Evolutionary conservation across 2,329 filamentous ascomycete species (phyloP).

Genomic region (Aspergillus pseudoviridinutans): DNA sequence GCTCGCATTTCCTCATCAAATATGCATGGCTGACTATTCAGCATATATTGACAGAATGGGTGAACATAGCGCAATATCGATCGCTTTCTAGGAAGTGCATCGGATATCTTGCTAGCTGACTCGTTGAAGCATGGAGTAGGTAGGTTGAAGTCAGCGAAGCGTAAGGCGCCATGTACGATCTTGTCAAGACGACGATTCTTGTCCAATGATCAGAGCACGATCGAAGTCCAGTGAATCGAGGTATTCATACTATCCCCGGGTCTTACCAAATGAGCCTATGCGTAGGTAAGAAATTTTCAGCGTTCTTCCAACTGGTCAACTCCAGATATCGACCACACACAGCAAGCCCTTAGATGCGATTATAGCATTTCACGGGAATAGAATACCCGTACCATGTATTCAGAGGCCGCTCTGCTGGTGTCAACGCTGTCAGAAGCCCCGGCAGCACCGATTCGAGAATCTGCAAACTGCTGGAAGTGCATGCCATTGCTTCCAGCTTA

Average conservation of each 20-base stretch:
- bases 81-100: background rate
- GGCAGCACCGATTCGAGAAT: background rate
- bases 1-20: background rate
- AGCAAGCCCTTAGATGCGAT: background rate
- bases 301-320: background rate
- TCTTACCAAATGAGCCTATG: background rate
- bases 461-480: background rate
- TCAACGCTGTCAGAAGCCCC: background rate
- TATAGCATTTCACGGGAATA: background rate
- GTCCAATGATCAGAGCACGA: background rate
- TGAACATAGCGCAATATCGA: background rate
- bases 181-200: background rate
- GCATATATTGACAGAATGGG: background rate
- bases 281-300: background rate
- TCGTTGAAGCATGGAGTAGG: background rate
- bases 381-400: background rate
- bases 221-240: background rate
- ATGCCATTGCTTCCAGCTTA: background rate
- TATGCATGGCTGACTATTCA: background rate
- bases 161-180: background rate
- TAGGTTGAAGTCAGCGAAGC: background rate
- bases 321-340: background rate
- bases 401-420: background rate
- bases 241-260: background rate
- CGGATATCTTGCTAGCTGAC: background rate